These are phyloP conservation scores for Solanum bulbocastanum DNA, from an alignment of 257 asterid genomes.

Conservation along the genomic window DNA sequence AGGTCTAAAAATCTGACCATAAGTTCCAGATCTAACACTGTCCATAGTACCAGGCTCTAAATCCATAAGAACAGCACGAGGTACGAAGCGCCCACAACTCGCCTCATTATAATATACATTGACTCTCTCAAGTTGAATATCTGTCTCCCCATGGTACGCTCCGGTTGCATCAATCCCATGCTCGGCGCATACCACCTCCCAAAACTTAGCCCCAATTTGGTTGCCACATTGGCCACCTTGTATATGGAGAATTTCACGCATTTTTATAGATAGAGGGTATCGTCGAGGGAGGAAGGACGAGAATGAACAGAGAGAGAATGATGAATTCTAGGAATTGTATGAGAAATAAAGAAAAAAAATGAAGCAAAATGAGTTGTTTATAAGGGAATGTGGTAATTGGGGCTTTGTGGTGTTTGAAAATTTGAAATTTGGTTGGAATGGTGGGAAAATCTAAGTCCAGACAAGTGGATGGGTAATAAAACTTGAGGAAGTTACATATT, in stretches of 20 bases:
- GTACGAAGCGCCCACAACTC: conserved; percentile 32
- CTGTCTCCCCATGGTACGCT: conserved; percentile 29
- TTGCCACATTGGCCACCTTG: conserved; percentile 50
- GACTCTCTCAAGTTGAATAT: conserved; percentile 35
- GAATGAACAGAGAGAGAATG: neutral
- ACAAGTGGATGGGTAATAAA: neutral
- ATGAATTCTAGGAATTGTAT: neutral
- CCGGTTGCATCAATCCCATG: conserved; percentile 46
- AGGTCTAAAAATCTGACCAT: conserved; percentile 31
- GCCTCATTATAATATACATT: conserved; percentile 43
- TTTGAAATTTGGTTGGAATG: neutral
- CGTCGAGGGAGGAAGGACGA: neutral
- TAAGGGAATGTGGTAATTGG: neutral
- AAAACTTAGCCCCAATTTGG: conserved; percentile 42
- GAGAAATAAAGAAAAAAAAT: neutral
- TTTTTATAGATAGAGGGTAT: neutral
- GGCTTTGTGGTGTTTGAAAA: neutral
- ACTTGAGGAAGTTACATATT: neutral
- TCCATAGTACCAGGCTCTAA: conserved; percentile 52
- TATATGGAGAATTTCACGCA: conserved; percentile 46
- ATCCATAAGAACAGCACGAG: conserved; percentile 41
- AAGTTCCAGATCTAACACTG: conserved; percentile 30
- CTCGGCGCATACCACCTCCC: conserved; percentile 46
- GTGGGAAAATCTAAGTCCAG: neutral
- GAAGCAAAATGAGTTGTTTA: neutral